phyloP scores from a whole-genome alignment of 257 asterid species.

The Ehretia macrophylla region DNA sequence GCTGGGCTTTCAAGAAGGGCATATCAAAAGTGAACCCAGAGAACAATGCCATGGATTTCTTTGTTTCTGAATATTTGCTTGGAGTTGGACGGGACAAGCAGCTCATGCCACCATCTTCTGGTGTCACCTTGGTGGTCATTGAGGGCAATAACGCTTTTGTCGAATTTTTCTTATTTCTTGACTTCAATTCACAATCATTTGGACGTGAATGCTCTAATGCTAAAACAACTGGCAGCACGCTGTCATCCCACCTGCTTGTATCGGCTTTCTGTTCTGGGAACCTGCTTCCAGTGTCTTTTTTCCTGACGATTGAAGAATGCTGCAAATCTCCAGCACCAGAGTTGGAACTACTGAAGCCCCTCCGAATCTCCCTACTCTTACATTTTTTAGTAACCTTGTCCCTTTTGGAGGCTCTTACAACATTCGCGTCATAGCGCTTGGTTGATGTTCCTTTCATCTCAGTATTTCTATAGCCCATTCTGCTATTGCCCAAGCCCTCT shows the following conservation, averaged over 20 bases:
- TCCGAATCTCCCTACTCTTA: background rate
- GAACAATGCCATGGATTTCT: background rate
- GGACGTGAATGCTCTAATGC: constrained; percentile 60
- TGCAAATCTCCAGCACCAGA: background rate
- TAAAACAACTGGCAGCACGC: constrained; percentile 47
- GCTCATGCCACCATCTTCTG: background rate
- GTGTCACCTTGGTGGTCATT: too few relatives aligned
- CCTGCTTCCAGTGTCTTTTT: background rate
- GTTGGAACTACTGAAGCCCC: background rate
- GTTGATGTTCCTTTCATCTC: background rate
- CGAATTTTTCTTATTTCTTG: constrained; percentile 44
- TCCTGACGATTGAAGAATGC: constrained; percentile 1
- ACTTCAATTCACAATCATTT: constrained; percentile 19
- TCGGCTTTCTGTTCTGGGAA: background rate
- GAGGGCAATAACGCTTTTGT: background rate
- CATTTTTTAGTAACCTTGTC: background rate
- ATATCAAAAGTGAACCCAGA: constrained; percentile 53
- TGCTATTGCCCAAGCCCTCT: background rate
- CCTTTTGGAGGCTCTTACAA: background rate
- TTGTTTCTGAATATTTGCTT: too few relatives aligned
- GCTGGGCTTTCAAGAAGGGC: constrained; percentile 58
- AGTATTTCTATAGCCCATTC: too few relatives aligned
- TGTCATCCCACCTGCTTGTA: constrained; percentile 16
- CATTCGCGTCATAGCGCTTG: background rate
- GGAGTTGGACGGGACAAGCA: background rate